Evolutionary conservation across 164 flowering plant genomes (phyloP).

Genomic region (Aristolochia contorta): DNA sequence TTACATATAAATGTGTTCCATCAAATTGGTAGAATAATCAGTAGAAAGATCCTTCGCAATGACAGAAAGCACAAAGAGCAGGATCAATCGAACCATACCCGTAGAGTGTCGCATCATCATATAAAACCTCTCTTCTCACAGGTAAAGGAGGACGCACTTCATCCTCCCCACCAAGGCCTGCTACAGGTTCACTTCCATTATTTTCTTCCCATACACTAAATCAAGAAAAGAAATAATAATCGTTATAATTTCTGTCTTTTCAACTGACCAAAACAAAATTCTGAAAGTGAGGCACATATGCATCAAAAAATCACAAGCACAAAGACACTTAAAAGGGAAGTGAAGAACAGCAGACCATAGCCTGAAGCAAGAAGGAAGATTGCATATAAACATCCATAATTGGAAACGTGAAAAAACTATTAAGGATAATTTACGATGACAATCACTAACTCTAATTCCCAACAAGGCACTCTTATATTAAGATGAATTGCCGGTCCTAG

Average conservation of each 20-base stretch:
- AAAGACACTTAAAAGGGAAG: too few species aligned
- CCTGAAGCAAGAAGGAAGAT: too few species aligned
- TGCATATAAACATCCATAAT: too few species aligned
- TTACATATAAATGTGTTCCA: too few species aligned
- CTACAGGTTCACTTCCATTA: constrained; percentile 17
- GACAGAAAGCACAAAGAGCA: not conserved
- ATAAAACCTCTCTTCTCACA: constrained; percentile 86
- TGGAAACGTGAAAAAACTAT: too few species aligned
- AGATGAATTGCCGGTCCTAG: too few species aligned
- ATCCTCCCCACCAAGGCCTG: constrained; percentile 32
- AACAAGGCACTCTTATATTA: too few species aligned
- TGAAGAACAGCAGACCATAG: too few species aligned
- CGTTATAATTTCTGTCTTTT: too few species aligned
- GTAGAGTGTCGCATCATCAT: constrained; percentile 55
- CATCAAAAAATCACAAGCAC: not conserved
- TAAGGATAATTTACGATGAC: too few species aligned
- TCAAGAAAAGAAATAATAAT: constrained; percentile 3
- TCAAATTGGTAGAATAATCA: not conserved
- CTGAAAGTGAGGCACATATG: not conserved
- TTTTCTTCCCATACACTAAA: constrained; percentile 25
- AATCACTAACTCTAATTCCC: too few species aligned
- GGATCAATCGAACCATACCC: constrained; percentile 30
- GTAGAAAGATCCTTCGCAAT: not conserved
- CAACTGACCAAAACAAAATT: too few species aligned
- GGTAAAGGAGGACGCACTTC: constrained; percentile 89